Conservation (phyloP, 2,329 filamentous ascomycete species). For the Exophiala sp. region DNA sequence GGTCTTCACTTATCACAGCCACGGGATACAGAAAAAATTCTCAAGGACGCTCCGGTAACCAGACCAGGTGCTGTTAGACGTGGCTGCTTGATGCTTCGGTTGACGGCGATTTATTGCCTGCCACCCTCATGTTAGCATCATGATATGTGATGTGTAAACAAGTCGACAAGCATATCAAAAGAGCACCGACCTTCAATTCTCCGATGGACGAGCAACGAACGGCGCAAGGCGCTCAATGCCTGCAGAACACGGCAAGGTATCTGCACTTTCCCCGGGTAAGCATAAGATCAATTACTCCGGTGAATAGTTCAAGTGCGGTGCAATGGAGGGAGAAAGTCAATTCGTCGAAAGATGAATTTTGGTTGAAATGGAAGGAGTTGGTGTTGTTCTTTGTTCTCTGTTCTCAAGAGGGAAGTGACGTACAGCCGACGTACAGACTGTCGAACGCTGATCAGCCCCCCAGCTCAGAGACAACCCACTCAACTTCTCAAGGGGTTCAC, state of each 20-base stretch:
- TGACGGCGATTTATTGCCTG: slow-evolving; percentile 1
- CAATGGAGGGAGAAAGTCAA: slow-evolving; percentile 1
- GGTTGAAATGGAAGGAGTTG: background rate
- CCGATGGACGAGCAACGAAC: background rate
- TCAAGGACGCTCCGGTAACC: background rate
- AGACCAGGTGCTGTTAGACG: background rate
- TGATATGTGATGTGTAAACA: background rate
- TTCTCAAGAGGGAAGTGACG: slow-evolving; percentile 16
- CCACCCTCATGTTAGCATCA: slow-evolving; percentile 9
- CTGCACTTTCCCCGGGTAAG: background rate
- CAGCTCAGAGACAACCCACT: slow-evolving; percentile 1
- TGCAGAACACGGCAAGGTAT: background rate
- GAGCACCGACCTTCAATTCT: background rate
- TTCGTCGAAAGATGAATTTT: slow-evolving; percentile 8
- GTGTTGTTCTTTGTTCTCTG: background rate
- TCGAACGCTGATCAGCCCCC: slow-evolving; percentile 1
- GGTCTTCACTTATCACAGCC: too few relatives aligned
- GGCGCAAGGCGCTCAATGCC: background rate
- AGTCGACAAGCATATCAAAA: background rate
- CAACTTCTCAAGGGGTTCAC: background rate
- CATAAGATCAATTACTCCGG: slow-evolving; percentile 3
- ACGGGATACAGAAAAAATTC: too few relatives aligned
- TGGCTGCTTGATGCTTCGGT: background rate
- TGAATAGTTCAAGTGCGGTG: background rate
- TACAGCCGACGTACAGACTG: slow-evolving; percentile 12